These are phyloP conservation scores for Zalaria sp. DNA, from an alignment of 2,329 filamentous ascomycete genomes.

Conservation along the genomic window DNA sequence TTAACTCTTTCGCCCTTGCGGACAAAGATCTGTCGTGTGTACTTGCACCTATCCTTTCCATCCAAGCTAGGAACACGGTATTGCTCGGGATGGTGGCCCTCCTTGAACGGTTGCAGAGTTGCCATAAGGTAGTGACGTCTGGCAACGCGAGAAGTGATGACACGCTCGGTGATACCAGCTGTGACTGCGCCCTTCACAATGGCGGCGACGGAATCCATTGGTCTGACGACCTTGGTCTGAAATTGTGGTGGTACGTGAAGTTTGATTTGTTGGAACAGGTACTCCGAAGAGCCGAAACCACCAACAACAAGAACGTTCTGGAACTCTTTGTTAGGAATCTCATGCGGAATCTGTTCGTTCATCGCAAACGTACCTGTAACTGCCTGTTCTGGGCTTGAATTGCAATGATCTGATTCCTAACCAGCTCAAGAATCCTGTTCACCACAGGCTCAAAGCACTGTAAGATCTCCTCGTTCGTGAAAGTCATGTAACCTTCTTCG, in stretches of 20 bases:
- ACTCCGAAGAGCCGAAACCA: constrained; percentile 96
- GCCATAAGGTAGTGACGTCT: constrained; percentile 98
- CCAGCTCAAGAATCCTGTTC: constrained; percentile 88
- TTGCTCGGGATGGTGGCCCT: constrained; percentile 94
- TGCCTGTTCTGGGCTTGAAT: constrained; percentile 94
- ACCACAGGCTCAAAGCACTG: constrained; percentile 98
- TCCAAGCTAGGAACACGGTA: constrained; percentile 95
- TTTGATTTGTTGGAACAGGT: constrained; percentile 98
- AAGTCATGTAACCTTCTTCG: constrained; percentile 99
- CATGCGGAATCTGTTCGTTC: neutral
- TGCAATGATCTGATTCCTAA: constrained; percentile 95
- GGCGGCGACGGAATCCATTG: constrained; percentile 96
- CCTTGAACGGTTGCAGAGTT: constrained; percentile 95
- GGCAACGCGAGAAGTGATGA: constrained; percentile 92
- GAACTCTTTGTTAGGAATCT: neutral
- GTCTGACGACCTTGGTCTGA: constrained; percentile 93
- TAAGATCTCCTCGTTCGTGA: constrained; percentile 96
- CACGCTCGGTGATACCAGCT: constrained; percentile 90
- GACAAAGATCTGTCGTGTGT: constrained; percentile 94
- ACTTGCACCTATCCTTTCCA: constrained; percentile 96
- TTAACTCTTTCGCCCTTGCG: constrained; percentile 98
- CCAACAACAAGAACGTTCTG: constrained; percentile 90
- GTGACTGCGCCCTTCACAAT: constrained; percentile 98
- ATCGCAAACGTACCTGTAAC: constrained; percentile 47
- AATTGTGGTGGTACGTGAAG: constrained; percentile 96